These are phyloP conservation scores for Apiospora saccharicola DNA, from an alignment of 2,329 filamentous ascomycete genomes.

Conservation along the genomic window DNA sequence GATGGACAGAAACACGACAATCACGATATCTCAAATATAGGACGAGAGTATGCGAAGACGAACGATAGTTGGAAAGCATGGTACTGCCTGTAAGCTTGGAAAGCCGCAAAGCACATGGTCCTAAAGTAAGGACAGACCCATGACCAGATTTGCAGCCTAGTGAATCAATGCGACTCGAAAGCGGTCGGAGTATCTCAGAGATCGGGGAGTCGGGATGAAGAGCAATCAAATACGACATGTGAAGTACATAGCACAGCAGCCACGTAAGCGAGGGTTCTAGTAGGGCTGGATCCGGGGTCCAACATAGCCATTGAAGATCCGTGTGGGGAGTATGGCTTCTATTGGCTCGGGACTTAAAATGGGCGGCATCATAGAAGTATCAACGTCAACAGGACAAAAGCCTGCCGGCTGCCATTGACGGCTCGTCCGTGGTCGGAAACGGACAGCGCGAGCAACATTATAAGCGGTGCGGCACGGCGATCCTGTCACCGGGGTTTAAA, in stretches of 20 bases:
- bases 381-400: background rate
- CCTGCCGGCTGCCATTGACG: background rate
- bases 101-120: background rate
- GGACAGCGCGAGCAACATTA: background rate
- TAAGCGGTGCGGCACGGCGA: background rate
- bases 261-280: background rate
- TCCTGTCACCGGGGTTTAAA: background rate
- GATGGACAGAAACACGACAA: background rate
- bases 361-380: constrained; percentile 11
- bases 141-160: background rate
- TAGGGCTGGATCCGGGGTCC: constrained; percentile 15
- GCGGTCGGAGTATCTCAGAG: background rate
- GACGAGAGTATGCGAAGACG: background rate
- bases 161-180: background rate
- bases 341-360: constrained; percentile 19
- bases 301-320: background rate
- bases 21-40: background rate
- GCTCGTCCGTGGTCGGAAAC: constrained; percentile 8
- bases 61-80: background rate
- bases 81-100: background rate
- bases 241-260: constrained; percentile 17
- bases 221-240: background rate
- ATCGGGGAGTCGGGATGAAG: constrained; percentile 2
- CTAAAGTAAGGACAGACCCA: background rate
- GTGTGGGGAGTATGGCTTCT: constrained; percentile 19